Evolutionary conservation across 164 flowering plant species (phyloP).

Genomic region (Malania oleifera): DNA sequence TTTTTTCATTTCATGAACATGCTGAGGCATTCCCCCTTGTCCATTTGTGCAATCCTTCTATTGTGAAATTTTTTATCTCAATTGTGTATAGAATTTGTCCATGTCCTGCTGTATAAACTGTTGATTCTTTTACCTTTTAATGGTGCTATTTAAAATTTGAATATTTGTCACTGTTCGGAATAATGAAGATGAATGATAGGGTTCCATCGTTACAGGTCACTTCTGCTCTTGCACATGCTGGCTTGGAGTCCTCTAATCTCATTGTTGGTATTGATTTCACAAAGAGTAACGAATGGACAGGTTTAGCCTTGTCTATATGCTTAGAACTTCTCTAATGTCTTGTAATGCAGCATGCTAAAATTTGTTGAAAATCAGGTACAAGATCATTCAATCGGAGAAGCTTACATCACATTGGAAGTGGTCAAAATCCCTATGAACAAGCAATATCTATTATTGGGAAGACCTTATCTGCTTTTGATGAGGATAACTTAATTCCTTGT

Average conservation of each 20-base stretch:
- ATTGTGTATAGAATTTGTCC: no score
- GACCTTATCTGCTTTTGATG: slow-evolving; percentile 34
- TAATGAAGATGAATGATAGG: background rate
- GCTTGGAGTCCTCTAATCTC: slow-evolving; percentile 61
- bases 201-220: slow-evolving; percentile 34
- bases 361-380: slow-evolving; percentile 31
- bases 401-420: slow-evolving; percentile 60
- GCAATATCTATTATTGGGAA: slow-evolving; percentile 41
- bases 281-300: slow-evolving; percentile 73
- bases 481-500: slow-evolving; percentile 41
- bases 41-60: no score
- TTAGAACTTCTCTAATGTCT: background rate
- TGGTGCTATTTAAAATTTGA: no score
- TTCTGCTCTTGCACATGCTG: slow-evolving; percentile 44
- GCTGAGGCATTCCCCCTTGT: no score
- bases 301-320: slow-evolving; percentile 11
- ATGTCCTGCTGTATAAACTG: no score
- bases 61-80: no score
- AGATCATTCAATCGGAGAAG: slow-evolving; percentile 56
- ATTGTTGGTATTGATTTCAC: slow-evolving; percentile 69
- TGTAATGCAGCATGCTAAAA: background rate
- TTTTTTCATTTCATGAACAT: no score
- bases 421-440: slow-evolving; percentile 37
- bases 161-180: no score
- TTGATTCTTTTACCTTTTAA: no score